Percentiles rank a stretch among this genome's conserved stretches.
These are phyloP conservation scores for Funneliformis caledonium DNA, from an alignment of 371 early-diverging fungal genomes.

Conservation along the genomic window DNA sequence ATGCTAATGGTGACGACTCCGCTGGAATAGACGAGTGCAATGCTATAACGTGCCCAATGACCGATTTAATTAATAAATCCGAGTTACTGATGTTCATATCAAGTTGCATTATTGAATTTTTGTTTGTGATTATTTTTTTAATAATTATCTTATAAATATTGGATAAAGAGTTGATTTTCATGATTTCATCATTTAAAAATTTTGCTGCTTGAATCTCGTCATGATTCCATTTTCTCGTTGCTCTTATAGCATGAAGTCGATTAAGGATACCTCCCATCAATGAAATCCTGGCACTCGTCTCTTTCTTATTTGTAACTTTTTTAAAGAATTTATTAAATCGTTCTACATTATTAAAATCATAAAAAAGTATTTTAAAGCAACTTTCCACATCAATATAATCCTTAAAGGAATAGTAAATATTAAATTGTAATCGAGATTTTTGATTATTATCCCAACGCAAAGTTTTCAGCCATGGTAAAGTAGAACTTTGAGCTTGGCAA, in stretches of 20 bases:
- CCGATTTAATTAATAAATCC: conserved; percentile 23
- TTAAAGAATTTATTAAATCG: not conserved
- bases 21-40: conserved; percentile 15
- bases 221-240: not conserved
- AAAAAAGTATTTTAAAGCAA: not conserved
- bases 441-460: conserved; percentile 26
- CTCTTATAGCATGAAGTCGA: not conserved
- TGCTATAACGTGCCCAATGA: conserved; percentile 21
- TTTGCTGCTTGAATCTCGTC: not conserved
- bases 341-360: not conserved
- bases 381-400: conserved; percentile 10
- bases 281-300: not conserved
- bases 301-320: not conserved
- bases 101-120: conserved; percentile 8
- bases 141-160: not conserved
- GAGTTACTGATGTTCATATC: conserved; percentile 10
- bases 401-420: conserved; percentile 17
- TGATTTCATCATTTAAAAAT: not conserved
- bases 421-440: not conserved
- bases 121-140: not conserved
- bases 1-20: conserved; percentile 7
- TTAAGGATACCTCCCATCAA: not conserved
- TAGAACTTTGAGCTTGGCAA: not conserved
- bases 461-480: conserved; percentile 9
- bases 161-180: not conserved